Evolutionary conservation across 78 protist species (phyloP), one percentile per base, ranked within the genome.

Genomic region (Polysphondylium violaceum): DNA sequence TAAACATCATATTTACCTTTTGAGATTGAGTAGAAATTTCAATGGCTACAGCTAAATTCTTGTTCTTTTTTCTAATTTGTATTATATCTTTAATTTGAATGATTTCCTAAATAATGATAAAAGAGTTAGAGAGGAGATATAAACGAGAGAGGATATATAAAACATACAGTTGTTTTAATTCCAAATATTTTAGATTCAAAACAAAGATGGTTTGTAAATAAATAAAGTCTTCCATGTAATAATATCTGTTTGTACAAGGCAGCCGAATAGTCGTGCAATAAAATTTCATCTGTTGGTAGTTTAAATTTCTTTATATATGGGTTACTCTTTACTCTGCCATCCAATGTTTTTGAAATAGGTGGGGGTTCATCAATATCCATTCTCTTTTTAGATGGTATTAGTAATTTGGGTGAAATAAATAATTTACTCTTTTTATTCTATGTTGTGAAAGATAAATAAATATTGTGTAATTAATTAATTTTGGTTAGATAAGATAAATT

Each of bases 171-270:
- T 12, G 91, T 83, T 56, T 83, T 83, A 8, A 83, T 55, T 27
- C 91, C 91, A 44, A 83, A 83, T 16, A 83, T 83, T 63, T 83
- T 83, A 25, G 91, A 83, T 69, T 83, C 91, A 59, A 83, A 83
- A 44, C 91, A 83, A 25, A 83, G 55, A 58, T 83, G 51, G 33
- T 69, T 83, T 21, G 78, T 40, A 44, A 83, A 83, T 33, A 83
- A 29, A 59, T 83, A 83, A 1, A 83, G 29, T 67, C 79, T 67
- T 29, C 91, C 91, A 59, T 83, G 91, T 41, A 69, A 31, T 31
- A 83, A 25, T 33, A 83, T 69, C 43, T 83, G 91, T 69, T 72
- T 83, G 21, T 33, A 58, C 21, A 69, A 58, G 27, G 91, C 91
- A 19, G 91, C 64, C 27, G 78, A 68, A 38, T 83, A 83, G 31